A percentile compares a stretch with the other conserved stretches of the same genome.
These are phyloP conservation scores for Spirogloea muscicola DNA, from an alignment of 139 green algal genomes.

Conservation along the genomic window DNA sequence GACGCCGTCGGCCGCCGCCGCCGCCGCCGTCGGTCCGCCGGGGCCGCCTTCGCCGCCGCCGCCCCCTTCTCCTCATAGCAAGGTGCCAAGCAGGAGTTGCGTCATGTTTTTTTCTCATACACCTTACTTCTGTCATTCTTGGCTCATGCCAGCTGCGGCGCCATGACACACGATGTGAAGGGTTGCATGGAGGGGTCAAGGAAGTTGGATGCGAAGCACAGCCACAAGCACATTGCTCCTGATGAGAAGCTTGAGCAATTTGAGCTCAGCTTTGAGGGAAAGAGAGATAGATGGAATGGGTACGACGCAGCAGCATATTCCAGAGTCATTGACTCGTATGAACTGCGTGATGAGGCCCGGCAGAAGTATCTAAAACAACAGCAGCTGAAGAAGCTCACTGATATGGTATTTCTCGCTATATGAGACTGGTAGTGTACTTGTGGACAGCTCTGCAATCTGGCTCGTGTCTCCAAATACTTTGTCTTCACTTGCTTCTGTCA, in stretches of 20 bases:
- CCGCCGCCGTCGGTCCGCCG: too few species aligned
- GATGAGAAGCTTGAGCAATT: slow-evolving; percentile 93
- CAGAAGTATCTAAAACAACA: slow-evolving; percentile 57
- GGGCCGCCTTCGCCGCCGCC: too few species aligned
- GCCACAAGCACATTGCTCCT: slow-evolving; percentile 76
- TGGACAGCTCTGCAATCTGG: too few species aligned
- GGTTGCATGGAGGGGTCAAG: slow-evolving; percentile 91
- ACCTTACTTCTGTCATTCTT: neutral
- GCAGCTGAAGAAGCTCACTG: slow-evolving; percentile 58
- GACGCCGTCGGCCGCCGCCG: too few species aligned
- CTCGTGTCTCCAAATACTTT: too few species aligned
- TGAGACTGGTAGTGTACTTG: too few species aligned
- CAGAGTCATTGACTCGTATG: slow-evolving; percentile 69
- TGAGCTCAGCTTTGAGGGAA: slow-evolving; percentile 80
- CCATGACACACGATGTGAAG: slow-evolving; percentile 89
- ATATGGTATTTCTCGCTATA: too few species aligned
- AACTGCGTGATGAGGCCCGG: slow-evolving; percentile 66
- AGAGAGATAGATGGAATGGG: slow-evolving; percentile 91
- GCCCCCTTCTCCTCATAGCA: slow-evolving; percentile 42
- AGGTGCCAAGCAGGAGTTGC: neutral
- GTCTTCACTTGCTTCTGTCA: too few species aligned
- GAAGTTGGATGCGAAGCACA: slow-evolving; percentile 73
- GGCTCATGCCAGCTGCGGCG: slow-evolving; percentile 70
- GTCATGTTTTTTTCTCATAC: neutral
- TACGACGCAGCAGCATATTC: slow-evolving; percentile 68